phyloP scores from a whole-genome alignment of 1,284 basidiomycete species.

The Taiwanofungus camphoratus region DNA sequence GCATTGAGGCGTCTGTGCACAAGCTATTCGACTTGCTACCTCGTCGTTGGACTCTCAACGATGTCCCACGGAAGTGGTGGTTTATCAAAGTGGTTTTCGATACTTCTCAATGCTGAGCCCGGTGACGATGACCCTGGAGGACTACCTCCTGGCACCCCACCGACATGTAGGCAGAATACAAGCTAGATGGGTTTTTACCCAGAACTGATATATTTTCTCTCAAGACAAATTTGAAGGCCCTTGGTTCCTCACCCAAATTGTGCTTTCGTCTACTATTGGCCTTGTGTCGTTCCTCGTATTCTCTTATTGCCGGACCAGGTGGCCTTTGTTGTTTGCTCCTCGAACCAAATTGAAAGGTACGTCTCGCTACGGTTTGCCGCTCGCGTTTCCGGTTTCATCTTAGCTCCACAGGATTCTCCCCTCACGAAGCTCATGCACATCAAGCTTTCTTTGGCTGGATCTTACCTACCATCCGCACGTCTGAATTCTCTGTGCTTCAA shows the following conservation, averaged over 20 bases:
- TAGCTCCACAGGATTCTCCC: conserved; percentile 68
- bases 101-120: not conserved
- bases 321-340: conserved; percentile 88
- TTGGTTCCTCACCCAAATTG: conserved; percentile 90
- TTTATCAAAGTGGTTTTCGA: not conserved
- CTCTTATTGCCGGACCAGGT: conserved; percentile 80
- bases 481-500: conserved; percentile 92
- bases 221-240: conserved; percentile 77
- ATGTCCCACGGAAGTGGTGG: too few relatives aligned
- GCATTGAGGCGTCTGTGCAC: too few relatives aligned
- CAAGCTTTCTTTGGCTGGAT: conserved; percentile 93
- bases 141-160: conserved; percentile 51
- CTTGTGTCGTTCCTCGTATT: conserved; percentile 80
- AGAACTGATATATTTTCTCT: not conserved
- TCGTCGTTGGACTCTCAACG: too few relatives aligned
- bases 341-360: conserved; percentile 90
- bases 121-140: conserved; percentile 16
- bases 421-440: conserved; percentile 82
- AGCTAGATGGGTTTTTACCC: conserved; percentile 12
- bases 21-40: too few relatives aligned
- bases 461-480: conserved; percentile 83
- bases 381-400: not conserved
- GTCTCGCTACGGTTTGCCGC: conserved; percentile 9
- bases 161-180: conserved; percentile 38
- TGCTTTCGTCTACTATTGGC: conserved; percentile 77